These are phyloP conservation scores for Polyporus tsugae DNA, from an alignment of 1,284 basidiomycete genomes.

Conservation along the genomic window DNA sequence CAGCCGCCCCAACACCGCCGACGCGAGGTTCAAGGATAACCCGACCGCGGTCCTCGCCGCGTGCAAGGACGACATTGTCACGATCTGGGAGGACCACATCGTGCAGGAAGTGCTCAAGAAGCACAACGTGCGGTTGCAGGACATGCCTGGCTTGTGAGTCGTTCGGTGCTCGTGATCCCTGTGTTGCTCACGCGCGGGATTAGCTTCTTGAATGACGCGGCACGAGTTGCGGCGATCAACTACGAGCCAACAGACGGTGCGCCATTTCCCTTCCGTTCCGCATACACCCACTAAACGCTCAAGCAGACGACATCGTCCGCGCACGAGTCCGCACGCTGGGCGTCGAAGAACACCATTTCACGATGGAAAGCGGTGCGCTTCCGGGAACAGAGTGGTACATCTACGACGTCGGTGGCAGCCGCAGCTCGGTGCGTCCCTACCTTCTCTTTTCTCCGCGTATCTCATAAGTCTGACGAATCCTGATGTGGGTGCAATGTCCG, in stretches of 20 bases:
- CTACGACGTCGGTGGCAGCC: constrained; percentile 71
- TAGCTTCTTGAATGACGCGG: constrained; percentile 68
- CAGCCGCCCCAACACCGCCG: constrained; percentile 31
- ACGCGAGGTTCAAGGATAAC: constrained; percentile 32
- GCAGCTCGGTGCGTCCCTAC: constrained; percentile 51
- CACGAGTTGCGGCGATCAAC: constrained; percentile 58
- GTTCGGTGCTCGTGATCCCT: constrained; percentile 3
- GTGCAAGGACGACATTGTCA: constrained; percentile 52
- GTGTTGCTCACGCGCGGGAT: constrained; percentile 3
- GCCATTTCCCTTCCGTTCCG: constrained; percentile 7
- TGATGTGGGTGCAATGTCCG: neutral
- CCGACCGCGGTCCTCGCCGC: constrained; percentile 40
- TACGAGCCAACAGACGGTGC: constrained; percentile 61
- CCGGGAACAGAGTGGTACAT: constrained; percentile 65
- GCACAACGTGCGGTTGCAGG: constrained; percentile 56
- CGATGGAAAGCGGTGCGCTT: constrained; percentile 54
- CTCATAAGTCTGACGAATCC: constrained; percentile 3
- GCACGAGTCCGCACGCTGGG: constrained; percentile 68
- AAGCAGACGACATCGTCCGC: constrained; percentile 64
- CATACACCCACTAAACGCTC: neutral
- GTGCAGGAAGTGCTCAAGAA: constrained; percentile 57
- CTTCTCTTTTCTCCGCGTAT: constrained; percentile 1
- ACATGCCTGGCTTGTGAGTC: constrained; percentile 66
- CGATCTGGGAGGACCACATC: constrained; percentile 63
- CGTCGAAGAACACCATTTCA: constrained; percentile 71